Conservation (phyloP, 495 filamentous ascomycete genomes). For the Cudoniella acicularis region DNA sequence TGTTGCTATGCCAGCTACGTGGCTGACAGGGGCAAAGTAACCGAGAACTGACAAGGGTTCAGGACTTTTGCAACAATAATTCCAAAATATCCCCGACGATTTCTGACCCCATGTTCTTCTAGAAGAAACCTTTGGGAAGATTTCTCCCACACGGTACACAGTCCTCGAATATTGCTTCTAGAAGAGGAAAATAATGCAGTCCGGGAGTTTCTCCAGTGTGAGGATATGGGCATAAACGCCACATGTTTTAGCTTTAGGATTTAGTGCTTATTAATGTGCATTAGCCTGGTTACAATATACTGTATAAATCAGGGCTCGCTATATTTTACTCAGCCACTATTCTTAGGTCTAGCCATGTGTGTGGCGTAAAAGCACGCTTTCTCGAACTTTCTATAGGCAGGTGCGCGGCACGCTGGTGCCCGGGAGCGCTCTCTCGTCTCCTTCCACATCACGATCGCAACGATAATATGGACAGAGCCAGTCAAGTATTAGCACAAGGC, state of each 20-base stretch:
- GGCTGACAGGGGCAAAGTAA: no score
- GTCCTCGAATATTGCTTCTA: background rate
- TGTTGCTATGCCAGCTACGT: no score
- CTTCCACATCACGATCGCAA: background rate
- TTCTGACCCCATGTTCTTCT: background rate
- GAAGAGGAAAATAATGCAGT: slow-evolving; percentile 8
- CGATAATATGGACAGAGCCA: background rate
- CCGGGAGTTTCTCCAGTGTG: slow-evolving; percentile 11
- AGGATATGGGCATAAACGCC: slow-evolving; percentile 10
- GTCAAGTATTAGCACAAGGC: background rate
- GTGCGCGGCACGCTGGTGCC: background rate
- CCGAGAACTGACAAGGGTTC: no score
- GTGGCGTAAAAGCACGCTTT: background rate
- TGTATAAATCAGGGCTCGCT: background rate
- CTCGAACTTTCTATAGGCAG: background rate
- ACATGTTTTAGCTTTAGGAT: slow-evolving; percentile 6
- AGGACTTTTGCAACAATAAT: background rate
- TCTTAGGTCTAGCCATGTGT: background rate
- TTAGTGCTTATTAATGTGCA: slow-evolving; percentile 35
- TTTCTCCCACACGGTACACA: background rate
- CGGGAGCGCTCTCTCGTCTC: background rate
- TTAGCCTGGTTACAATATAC: slow-evolving; percentile 2
- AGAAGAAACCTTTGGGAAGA: background rate
- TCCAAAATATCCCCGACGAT: background rate
- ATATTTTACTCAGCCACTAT: background rate